A percentile compares a stretch with the other conserved stretches of the same genome.
Conservation (phyloP, 495 filamentous ascomycete genomes). For the Bombardia bombarda region DNA sequence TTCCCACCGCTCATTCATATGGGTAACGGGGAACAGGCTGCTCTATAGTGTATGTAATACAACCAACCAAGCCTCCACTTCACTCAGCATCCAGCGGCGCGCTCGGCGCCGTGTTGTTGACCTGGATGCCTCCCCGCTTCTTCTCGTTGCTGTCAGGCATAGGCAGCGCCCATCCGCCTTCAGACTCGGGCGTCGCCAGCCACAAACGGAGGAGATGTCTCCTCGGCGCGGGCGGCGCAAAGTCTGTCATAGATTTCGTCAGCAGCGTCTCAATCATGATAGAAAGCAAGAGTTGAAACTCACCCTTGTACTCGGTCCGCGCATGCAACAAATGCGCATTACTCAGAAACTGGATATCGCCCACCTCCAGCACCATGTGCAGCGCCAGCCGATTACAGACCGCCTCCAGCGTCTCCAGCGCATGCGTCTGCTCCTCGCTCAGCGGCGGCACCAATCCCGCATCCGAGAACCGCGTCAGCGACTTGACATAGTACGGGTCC, state of each 20-base stretch:
- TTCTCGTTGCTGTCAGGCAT: constrained; percentile 73
- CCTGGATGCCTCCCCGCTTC: constrained; percentile 83
- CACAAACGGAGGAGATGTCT: constrained; percentile 80
- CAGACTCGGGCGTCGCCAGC: constrained; percentile 69
- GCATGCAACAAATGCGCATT: constrained; percentile 66
- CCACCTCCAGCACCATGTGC: constrained; percentile 72
- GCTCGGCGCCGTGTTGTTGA: constrained; percentile 62
- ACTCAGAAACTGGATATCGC: constrained; percentile 70
- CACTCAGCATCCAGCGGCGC: constrained; percentile 64
- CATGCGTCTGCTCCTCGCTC: constrained; percentile 53
- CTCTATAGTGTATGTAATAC: too few relatives aligned
- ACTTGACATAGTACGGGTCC: constrained; percentile 74
- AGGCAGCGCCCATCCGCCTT: constrained; percentile 80
- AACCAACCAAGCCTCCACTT: neutral
- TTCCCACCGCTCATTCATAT: neutral
- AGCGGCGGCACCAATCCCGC: constrained; percentile 59
- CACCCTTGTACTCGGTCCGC: constrained; percentile 52
- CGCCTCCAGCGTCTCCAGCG: constrained; percentile 56
- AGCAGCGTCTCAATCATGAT: constrained; percentile 3
- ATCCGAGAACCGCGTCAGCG: constrained; percentile 57
- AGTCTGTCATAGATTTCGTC: constrained; percentile 35
- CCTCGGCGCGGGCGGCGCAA: constrained; percentile 49
- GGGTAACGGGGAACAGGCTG: too few relatives aligned
- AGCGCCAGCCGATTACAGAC: constrained; percentile 56
- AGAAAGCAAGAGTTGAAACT: neutral